These are phyloP conservation scores for Eucalyptus curtisii DNA, from an alignment of 345 rosid genomes.

Conservation along the genomic window DNA sequence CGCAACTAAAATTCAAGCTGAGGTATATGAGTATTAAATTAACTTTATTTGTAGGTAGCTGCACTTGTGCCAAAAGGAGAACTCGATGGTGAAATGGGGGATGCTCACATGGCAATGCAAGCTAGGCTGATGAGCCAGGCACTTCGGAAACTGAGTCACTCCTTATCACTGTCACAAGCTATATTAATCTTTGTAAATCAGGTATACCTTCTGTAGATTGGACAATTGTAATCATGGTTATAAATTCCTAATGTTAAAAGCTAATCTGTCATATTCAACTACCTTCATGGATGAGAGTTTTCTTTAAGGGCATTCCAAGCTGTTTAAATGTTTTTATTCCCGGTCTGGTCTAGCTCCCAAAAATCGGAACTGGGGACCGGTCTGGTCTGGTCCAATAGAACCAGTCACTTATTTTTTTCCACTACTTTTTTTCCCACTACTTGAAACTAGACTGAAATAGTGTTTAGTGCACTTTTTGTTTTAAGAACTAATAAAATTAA, in stretches of 20 bases:
- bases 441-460: too few relatives aligned
- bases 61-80: conserved; percentile 97
- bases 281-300: neutral
- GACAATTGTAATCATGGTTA: neutral
- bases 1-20: neutral
- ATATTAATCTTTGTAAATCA: conserved; percentile 74
- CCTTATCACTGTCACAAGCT: conserved; percentile 74
- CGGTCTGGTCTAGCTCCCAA: too few relatives aligned
- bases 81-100: conserved; percentile 99
- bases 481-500: too few relatives aligned
- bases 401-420: too few relatives aligned
- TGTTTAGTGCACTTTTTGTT: too few relatives aligned
- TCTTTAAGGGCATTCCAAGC: neutral
- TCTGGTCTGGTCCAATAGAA: too few relatives aligned
- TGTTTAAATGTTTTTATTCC: neutral
- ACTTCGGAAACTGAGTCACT: conserved; percentile 88
- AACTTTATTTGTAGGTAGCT: conserved; percentile 48
- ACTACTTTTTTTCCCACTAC: too few relatives aligned
- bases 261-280: neutral
- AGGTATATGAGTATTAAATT: neutral
- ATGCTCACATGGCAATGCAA: conserved; percentile 99
- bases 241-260: neutral
- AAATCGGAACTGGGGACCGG: accelerated
- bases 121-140: conserved; percentile 99
- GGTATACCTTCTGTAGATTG: conserved; percentile 9